Evolutionary conservation across 495 filamentous ascomycete species (phyloP).

Genomic region (Podospora didyma): DNA sequence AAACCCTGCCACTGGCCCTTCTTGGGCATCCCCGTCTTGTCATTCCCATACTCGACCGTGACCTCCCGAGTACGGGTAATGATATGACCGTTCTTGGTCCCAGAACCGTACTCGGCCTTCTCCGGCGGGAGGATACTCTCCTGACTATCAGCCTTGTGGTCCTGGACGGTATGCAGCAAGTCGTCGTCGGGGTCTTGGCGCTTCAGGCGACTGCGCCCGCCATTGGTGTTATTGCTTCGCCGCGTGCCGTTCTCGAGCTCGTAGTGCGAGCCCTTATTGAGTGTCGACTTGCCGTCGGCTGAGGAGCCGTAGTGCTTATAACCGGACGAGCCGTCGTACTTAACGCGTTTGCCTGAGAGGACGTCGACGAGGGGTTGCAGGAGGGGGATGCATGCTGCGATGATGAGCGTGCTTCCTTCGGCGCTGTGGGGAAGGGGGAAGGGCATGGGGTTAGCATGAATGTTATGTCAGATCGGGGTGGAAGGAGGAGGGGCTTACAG

Average conservation of each 20-base stretch:
- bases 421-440: constrained; percentile 24
- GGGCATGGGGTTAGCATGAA: constrained; percentile 2
- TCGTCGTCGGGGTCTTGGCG: neutral
- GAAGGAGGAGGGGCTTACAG: constrained; percentile 22
- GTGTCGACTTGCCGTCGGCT: neutral
- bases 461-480: neutral
- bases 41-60: constrained; percentile 1
- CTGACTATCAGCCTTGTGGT: neutral
- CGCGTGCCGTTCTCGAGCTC: neutral
- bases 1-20: neutral
- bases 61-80: constrained; percentile 3
- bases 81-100: neutral
- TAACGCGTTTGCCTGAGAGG: constrained; percentile 13
- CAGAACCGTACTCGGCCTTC: too few relatives aligned
- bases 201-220: constrained; percentile 1
- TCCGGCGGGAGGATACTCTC: neutral
- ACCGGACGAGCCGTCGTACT: neutral
- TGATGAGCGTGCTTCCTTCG: constrained; percentile 45
- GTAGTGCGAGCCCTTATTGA: neutral
- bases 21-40: neutral
- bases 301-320: constrained; percentile 1
- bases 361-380: constrained; percentile 41
- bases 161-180: constrained; percentile 1
- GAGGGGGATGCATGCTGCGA: constrained; percentile 47
- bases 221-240: neutral